Evolutionary conservation across 2,329 filamentous ascomycete species (phyloP).

Genomic region (Amauroascus niger): DNA sequence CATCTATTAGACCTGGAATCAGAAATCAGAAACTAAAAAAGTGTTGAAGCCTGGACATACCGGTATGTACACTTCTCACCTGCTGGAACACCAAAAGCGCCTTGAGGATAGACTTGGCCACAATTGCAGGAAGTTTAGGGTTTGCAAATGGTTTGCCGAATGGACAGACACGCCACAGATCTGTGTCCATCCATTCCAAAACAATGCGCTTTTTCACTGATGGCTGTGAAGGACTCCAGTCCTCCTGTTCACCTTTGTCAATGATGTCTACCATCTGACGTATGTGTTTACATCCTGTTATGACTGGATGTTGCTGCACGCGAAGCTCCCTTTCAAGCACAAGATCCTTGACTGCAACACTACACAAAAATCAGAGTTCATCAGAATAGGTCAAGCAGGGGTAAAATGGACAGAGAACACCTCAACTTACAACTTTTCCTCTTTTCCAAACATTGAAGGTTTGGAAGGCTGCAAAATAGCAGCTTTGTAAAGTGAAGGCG

Average conservation of each 20-base stretch:
- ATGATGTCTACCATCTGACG: conserved; percentile 13
- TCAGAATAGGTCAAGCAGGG: neutral
- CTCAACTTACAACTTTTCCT: no score
- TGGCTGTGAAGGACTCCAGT: conserved; percentile 10
- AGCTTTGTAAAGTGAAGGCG: conserved; percentile 14
- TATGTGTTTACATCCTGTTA: conserved; percentile 11
- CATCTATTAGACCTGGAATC: neutral
- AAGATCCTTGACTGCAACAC: conserved; percentile 13
- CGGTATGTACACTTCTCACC: conserved; percentile 12
- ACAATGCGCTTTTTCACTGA: conserved; percentile 14
- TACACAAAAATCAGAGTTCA: neutral
- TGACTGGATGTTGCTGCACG: neutral
- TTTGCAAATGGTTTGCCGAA: conserved; percentile 16
- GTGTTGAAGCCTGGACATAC: neutral
- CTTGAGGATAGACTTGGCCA: conserved; percentile 13
- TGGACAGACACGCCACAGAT: conserved; percentile 12
- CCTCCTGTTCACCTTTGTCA: conserved; percentile 11
- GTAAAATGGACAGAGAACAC: no score
- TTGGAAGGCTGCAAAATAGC: neutral
- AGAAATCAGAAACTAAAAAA: neutral
- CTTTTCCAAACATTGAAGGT: no score
- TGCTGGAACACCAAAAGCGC: conserved; percentile 12
- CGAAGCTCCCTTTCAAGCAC: conserved; percentile 11
- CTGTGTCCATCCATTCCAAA: conserved; percentile 15
- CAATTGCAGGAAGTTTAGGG: conserved; percentile 13